A percentile compares a stretch with the other conserved stretches of the same genome.
These are phyloP conservation scores for Nannochloris sp. DNA, from an alignment of 139 green algal genomes.

Conservation along the genomic window DNA sequence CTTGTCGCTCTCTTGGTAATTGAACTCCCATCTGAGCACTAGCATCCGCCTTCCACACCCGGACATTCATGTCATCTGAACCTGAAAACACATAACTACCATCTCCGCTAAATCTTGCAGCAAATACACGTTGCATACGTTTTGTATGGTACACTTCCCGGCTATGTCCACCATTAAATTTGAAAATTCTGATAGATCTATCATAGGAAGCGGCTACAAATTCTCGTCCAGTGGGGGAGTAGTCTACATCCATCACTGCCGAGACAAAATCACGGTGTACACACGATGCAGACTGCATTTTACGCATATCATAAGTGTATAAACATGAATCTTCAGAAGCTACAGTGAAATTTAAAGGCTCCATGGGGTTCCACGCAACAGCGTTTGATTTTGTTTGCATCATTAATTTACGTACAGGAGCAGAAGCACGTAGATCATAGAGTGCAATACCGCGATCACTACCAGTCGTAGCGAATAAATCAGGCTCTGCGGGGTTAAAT, in stretches of 20 bases:
- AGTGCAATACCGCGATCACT: slow-evolving; percentile 87
- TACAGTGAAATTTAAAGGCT: slow-evolving; percentile 96
- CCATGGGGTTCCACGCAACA: slow-evolving; percentile 95
- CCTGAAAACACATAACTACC: slow-evolving; percentile 89
- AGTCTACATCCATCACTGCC: slow-evolving; percentile 97
- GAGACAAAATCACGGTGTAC: slow-evolving; percentile 93
- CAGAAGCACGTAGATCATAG: slow-evolving; percentile 85
- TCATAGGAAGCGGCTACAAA: slow-evolving; percentile 97
- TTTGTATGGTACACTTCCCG: slow-evolving; percentile 89
- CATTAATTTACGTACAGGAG: slow-evolving; percentile 86
- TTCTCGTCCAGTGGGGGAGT: slow-evolving; percentile 91
- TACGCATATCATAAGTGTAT: slow-evolving; percentile 98
- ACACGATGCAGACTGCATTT: slow-evolving; percentile 65
- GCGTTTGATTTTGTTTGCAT: slow-evolving; percentile 89
- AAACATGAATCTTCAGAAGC: slow-evolving; percentile 93
- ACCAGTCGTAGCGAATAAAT: slow-evolving; percentile 84
- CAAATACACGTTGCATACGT: slow-evolving; percentile 94
- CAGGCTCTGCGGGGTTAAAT: slow-evolving; percentile 92
- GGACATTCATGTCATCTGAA: slow-evolving; percentile 63
- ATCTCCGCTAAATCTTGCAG: slow-evolving; percentile 80
- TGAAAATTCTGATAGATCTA: slow-evolving; percentile 87
- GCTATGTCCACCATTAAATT: slow-evolving; percentile 72
- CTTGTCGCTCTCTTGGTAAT: slow-evolving; percentile 81
- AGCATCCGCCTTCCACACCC: slow-evolving; percentile 71
- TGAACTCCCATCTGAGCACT: slow-evolving; percentile 78